Evolutionary conservation across 2,329 filamentous ascomycete genomes (phyloP), one percentile per base, ranked within the genome.

Genomic region (Fusarium buxicola): DNA sequence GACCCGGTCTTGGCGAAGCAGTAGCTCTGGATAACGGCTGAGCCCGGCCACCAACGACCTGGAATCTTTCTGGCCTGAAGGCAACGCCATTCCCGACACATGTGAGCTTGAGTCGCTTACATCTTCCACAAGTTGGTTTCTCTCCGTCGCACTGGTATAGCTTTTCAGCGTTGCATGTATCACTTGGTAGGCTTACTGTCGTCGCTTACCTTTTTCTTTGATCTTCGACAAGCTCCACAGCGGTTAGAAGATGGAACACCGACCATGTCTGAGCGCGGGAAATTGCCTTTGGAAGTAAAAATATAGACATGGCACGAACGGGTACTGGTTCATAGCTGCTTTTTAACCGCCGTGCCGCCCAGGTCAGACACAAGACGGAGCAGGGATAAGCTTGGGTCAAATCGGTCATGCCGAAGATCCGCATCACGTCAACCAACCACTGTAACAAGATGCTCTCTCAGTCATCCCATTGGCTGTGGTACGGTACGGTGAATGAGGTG

Each of bases 141-240:
- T 66, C 72, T 63, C 79, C 74, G 56, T 83, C 80, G 55, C 81
- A 83, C 81, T 82, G 34, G 21, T 6, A 21, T 7, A 44, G 25
- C 5, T 21, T 9, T 16, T 51, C n/a, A 45, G 15, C 30, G 38
- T 21, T 41, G 40, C 9, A 31, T 6, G 11, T 31, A 24, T 12
- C 18, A 12, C 18, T 21, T 21, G 21, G 28, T 24, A 2, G 8
- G 34, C 6, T 21, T 21, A 21, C n/a, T 21, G 12, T 27, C 34
- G 16, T 13, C 15, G 41, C 67, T n/a, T 69, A 80, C 81, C 77
- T 82, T 83, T 71, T 83, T 83, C 76, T 82, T 83, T 56, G 81
- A 77, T 59, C 75, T 79, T 35, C 80, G 78, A 64, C 80, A 83
- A 12, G 73, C 78, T 40, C 82, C 77, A 57, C 81, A 83, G n/a